Percentiles rank a stretch among this genome's conserved stretches.
These are phyloP conservation scores for Paraleonurus japonicus DNA, from an alignment of 257 asterid genomes.

Conservation along the genomic window DNA sequence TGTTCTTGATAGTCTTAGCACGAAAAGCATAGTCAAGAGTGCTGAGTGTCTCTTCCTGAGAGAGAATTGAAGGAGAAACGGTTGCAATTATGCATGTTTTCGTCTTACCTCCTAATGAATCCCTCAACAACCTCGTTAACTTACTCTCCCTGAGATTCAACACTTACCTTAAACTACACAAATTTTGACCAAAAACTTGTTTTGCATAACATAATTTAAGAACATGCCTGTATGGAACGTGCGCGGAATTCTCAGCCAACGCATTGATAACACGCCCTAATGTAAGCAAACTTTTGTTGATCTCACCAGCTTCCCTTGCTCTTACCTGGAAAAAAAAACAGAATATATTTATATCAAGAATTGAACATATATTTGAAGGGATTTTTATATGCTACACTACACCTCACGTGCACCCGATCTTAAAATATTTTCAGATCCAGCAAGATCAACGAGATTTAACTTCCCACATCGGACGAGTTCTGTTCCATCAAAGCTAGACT, in stretches of 20 bases:
- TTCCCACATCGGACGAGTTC: conserved; percentile 56
- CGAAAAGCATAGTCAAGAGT: conserved; percentile 61
- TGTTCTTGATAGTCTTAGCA: conserved; percentile 60
- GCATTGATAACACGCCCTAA: conserved; percentile 60
- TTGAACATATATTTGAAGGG: background rate
- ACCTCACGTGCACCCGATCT: conserved; percentile 63
- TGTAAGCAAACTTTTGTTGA: conserved; percentile 64
- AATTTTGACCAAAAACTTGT: background rate
- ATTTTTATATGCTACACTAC: conserved; percentile 4
- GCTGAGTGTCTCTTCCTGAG: conserved; percentile 64
- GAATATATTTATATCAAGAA: too few relatives aligned
- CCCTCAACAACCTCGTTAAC: conserved; percentile 60
- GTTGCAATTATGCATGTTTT: conserved; percentile 65
- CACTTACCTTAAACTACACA: background rate
- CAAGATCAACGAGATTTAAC: conserved; percentile 62
- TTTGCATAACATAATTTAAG: background rate
- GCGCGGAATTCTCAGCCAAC: conserved; percentile 52
- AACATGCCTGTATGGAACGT: conserved; percentile 59
- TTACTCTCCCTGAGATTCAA: conserved; percentile 54
- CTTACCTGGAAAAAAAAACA: conserved; percentile 39
- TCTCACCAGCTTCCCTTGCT: conserved; percentile 76
- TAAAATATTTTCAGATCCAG: conserved; percentile 62
- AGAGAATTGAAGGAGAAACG: conserved; percentile 55
- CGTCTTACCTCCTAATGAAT: conserved; percentile 62
- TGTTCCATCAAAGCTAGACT: conserved; percentile 38